phyloP scores from a whole-genome alignment of 2,329 filamentous ascomycete species.

The Biscogniauxia mediterranea region DNA sequence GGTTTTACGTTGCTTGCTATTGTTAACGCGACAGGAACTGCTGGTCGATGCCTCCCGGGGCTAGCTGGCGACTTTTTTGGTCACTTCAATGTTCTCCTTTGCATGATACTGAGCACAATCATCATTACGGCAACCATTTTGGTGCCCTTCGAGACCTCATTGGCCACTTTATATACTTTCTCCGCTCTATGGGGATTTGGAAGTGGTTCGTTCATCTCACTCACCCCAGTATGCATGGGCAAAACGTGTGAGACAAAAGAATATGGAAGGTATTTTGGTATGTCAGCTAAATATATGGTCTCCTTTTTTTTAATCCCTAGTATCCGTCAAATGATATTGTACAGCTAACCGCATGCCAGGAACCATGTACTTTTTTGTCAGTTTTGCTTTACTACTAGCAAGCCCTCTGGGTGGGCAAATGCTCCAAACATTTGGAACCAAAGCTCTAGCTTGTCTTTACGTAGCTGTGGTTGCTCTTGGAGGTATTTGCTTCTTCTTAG shows the following conservation, averaged over 20 bases:
- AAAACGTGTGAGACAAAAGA: slow-evolving; percentile 41
- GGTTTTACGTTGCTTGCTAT: neutral
- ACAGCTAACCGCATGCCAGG: too few species aligned
- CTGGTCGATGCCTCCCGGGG: neutral
- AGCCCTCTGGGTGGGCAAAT: slow-evolving; percentile 46
- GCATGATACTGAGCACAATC: slow-evolving; percentile 39
- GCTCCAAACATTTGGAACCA: slow-evolving; percentile 43
- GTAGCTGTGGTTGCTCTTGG: slow-evolving; percentile 40
- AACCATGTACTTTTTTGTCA: slow-evolving; percentile 45
- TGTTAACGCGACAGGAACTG: neutral
- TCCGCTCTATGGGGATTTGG: slow-evolving; percentile 48
- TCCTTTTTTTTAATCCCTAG: too few species aligned
- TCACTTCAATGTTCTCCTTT: neutral
- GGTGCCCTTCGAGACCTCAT: slow-evolving; percentile 43
- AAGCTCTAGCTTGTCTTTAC: slow-evolving; percentile 44
- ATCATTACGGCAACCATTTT: slow-evolving; percentile 42
- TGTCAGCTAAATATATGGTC: too few species aligned
- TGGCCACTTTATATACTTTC: slow-evolving; percentile 42
- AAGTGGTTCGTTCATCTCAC: slow-evolving; percentile 44
- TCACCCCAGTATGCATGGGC: slow-evolving; percentile 31
- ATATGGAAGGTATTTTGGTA: slow-evolving; percentile 45
- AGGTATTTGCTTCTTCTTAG: slow-evolving; percentile 29
- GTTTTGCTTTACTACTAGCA: slow-evolving; percentile 44
- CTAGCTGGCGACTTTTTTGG: neutral
- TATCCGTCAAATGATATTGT: too few species aligned